Evolutionary conservation across 768 basidiomycete genomes (phyloP).

Genomic region (Suillus variegatus): DNA sequence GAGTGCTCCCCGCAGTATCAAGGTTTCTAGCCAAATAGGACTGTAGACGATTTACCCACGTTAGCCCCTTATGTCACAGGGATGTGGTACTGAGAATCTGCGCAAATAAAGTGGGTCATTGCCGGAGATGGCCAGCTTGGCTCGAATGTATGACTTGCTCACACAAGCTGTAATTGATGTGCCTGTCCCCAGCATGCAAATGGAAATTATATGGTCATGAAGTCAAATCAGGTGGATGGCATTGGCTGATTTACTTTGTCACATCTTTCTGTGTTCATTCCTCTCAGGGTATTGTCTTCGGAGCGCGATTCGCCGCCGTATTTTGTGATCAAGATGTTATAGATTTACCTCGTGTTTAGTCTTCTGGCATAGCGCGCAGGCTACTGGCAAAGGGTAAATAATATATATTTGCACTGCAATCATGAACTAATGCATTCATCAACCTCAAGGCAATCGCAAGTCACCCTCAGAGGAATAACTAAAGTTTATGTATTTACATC

Average conservation of each 20-base stretch:
- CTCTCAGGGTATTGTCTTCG: constrained; percentile 26
- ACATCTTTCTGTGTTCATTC: neutral
- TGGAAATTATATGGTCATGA: constrained; percentile 24
- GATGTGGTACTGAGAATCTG: neutral
- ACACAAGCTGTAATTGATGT: constrained; percentile 16
- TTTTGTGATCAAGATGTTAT: constrained; percentile 37
- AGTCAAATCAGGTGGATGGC: constrained; percentile 16
- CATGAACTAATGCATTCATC: neutral
- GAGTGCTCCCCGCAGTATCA: constrained; percentile 35
- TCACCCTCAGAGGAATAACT: constrained; percentile 33
- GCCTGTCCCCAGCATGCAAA: constrained; percentile 16
- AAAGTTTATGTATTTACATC: constrained; percentile 29
- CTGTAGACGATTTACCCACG: neutral
- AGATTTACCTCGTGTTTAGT: neutral
- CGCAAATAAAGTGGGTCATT: constrained; percentile 41
- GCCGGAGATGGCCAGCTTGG: constrained; percentile 64
- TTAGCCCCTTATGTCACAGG: constrained; percentile 19
- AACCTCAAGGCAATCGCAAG: constrained; percentile 36
- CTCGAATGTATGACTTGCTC: constrained; percentile 19
- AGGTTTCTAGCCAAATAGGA: constrained; percentile 15
- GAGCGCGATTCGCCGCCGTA: constrained; percentile 33
- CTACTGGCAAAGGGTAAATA: constrained; percentile 40
- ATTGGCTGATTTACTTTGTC: neutral
- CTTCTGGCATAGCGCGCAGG: constrained; percentile 21
- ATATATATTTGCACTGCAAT: neutral